Conservation (phyloP, 1,284 basidiomycete genomes). For the Wolfiporia cocos region DNA sequence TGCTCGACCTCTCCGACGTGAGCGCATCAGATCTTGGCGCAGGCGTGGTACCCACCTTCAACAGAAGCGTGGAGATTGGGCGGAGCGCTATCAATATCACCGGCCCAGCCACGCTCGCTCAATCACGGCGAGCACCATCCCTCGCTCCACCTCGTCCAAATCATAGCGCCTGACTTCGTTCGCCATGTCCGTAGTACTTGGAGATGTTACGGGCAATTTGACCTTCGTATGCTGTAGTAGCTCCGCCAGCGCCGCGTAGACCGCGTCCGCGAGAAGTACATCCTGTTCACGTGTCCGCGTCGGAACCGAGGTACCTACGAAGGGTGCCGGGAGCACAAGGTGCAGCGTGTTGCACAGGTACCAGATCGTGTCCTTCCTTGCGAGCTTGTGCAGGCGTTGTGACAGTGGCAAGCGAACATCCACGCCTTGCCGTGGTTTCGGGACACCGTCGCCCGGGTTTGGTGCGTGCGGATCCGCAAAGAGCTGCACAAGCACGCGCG, state of each 20-base stretch:
- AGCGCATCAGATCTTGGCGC: no score
- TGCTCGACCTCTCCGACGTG: no score
- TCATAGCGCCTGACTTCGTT: constrained; percentile 3
- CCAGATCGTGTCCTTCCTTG: constrained; percentile 47
- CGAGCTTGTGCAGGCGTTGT: constrained; percentile 31
- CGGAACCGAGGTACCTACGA: not conserved
- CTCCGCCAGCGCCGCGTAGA: constrained; percentile 6
- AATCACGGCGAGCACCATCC: constrained; percentile 42
- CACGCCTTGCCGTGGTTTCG: no score
- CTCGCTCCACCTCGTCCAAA: constrained; percentile 38
- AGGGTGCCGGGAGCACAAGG: constrained; percentile 24
- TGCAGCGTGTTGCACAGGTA: constrained; percentile 44
- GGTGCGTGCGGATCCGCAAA: no score
- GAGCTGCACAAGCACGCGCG: no score
- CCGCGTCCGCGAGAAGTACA: constrained; percentile 7
- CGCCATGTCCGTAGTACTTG: not conserved
- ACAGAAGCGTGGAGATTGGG: no score
- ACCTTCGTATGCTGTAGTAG: constrained; percentile 4
- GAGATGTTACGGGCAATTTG: not conserved
- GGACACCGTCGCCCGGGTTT: no score
- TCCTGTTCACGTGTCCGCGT: constrained; percentile 1
- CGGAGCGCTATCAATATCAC: no score
- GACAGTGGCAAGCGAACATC: constrained; percentile 10
- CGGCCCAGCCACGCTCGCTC: constrained; percentile 37
- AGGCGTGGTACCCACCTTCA: no score